Evolutionary conservation across 192 early-diverging fungal species (phyloP).

Genomic region (Phlyctochytrium planicorne): DNA sequence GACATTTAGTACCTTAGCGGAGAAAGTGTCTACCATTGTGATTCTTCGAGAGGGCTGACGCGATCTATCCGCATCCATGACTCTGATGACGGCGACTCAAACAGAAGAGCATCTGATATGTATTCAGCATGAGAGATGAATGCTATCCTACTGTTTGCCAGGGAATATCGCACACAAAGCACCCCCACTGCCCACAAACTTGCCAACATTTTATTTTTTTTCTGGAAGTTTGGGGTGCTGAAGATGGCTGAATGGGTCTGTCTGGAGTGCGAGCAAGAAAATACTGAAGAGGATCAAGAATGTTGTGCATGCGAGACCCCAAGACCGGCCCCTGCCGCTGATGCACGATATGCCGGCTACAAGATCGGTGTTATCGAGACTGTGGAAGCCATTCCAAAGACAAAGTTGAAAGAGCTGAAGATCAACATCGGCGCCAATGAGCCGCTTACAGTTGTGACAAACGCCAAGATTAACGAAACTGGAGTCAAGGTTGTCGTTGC

Average conservation of each 20-base stretch:
- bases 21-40: neutral
- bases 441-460: slow-evolving; percentile 18
- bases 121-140: too few species aligned
- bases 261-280: slow-evolving; percentile 16
- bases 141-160: too few species aligned
- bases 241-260: slow-evolving; percentile 19
- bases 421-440: slow-evolving; percentile 1
- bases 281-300: slow-evolving; percentile 12
- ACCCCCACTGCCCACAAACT: too few species aligned
- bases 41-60: neutral
- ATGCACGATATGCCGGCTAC: neutral
- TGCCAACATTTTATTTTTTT: too few species aligned
- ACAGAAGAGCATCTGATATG: too few species aligned
- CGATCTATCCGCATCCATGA: neutral
- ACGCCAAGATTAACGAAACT: slow-evolving; percentile 13
- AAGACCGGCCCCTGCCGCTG: slow-evolving; percentile 2
- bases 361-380: slow-evolving; percentile 15
- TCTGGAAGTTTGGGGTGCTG: too few species aligned
- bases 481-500: slow-evolving; percentile 15
- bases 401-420: neutral
- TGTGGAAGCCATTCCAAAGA: slow-evolving; percentile 18
- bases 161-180: too few species aligned
- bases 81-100: too few species aligned
- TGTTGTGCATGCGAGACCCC: slow-evolving; percentile 20
- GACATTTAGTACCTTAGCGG: too few species aligned